Conservation (phyloP, 768 basidiomycete genomes). For the Mycena amicta region DNA sequence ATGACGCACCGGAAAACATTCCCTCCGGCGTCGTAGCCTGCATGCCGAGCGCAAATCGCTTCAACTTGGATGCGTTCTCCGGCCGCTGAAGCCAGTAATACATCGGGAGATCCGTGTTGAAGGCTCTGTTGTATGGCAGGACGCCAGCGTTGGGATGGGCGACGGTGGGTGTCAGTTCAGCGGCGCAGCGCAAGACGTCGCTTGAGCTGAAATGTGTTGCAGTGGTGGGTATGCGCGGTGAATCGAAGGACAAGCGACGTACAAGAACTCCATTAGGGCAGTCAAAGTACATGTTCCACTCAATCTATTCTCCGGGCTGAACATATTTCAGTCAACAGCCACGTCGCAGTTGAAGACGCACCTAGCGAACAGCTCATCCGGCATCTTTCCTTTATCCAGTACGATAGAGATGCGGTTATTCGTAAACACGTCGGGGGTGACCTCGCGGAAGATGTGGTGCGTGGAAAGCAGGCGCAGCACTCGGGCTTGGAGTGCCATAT, state of each 20-base stretch:
- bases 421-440: conserved; percentile 34
- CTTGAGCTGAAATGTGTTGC: not conserved
- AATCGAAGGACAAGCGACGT: not conserved
- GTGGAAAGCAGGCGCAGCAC: conserved; percentile 38
- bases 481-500: conserved; percentile 27
- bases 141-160: not conserved
- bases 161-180: not conserved
- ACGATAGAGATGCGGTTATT: conserved; percentile 38
- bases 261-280: conserved; percentile 13
- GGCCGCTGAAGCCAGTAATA: not conserved
- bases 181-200: not conserved
- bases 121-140: not conserved
- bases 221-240: not conserved
- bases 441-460: conserved; percentile 38
- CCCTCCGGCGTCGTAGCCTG: too few species aligned
- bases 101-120: not conserved
- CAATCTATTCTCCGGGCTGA: conserved; percentile 8
- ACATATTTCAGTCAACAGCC: not conserved
- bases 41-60: not conserved
- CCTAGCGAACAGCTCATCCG: conserved; percentile 32
- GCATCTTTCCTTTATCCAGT: conserved; percentile 31
- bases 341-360: conserved; percentile 17
- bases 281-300: not conserved
- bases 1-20: too few species aligned
- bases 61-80: not conserved